Conservation (phyloP, 1,284 basidiomycete species). For the Cutaneotrichosporon arboriforme region DNA sequence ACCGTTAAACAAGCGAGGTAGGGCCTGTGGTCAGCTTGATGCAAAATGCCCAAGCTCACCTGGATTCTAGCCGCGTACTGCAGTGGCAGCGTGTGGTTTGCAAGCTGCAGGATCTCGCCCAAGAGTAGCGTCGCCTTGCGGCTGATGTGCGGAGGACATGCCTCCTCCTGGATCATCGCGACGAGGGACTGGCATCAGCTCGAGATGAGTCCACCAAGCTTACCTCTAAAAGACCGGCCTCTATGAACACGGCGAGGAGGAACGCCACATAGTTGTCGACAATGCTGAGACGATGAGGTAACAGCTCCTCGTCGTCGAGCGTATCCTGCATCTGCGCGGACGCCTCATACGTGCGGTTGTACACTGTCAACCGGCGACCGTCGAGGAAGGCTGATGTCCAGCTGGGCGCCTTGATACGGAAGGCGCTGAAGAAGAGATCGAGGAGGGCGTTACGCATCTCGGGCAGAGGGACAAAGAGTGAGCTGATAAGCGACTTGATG, state of each 20-base stretch:
- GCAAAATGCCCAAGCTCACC: slow-evolving; percentile 48
- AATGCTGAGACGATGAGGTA: slow-evolving; percentile 64
- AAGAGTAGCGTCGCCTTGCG: slow-evolving; percentile 88
- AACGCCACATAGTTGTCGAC: slow-evolving; percentile 91
- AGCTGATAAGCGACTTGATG: slow-evolving; percentile 76
- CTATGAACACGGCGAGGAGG: slow-evolving; percentile 77
- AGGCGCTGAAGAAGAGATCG: slow-evolving; percentile 88
- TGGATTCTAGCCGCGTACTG: slow-evolving; percentile 76
- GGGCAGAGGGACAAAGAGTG: slow-evolving; percentile 77
- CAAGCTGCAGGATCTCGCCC: slow-evolving; percentile 81
- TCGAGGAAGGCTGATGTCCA: slow-evolving; percentile 89
- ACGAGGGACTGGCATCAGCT: slow-evolving; percentile 62
- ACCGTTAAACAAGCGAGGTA: slow-evolving; percentile 78
- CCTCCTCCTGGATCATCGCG: slow-evolving; percentile 65
- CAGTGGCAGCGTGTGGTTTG: slow-evolving; percentile 82
- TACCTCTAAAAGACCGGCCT: slow-evolving; percentile 82
- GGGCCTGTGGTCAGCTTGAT: slow-evolving; percentile 53
- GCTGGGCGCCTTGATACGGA: slow-evolving; percentile 81
- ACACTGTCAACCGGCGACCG: slow-evolving; percentile 67
- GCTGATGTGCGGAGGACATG: slow-evolving; percentile 57
- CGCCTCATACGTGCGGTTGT: slow-evolving; percentile 38
- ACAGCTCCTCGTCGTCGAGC: slow-evolving; percentile 39
- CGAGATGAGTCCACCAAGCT: slow-evolving; percentile 24
- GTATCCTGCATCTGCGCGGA: slow-evolving; percentile 32
- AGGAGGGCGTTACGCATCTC: slow-evolving; percentile 85